Evolutionary conservation across 2,329 filamentous ascomycete genomes (phyloP).

Genomic region (Catunica adiposa): DNA sequence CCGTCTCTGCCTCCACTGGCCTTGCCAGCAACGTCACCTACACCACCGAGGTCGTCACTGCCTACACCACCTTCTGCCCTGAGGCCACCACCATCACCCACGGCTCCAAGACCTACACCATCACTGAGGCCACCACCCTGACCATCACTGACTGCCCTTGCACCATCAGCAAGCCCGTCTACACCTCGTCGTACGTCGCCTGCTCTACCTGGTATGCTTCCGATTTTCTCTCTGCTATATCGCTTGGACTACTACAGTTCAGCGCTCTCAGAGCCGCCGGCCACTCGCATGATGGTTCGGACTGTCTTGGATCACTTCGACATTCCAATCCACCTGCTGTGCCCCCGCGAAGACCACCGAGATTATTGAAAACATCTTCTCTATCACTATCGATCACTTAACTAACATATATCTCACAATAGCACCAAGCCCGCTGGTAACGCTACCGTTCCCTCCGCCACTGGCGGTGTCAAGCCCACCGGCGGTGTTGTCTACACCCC

Average conservation of each 20-base stretch:
- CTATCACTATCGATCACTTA: neutral
- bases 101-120: constrained; percentile 49
- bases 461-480: constrained; percentile 19
- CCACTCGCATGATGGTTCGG: neutral
- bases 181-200: constrained; percentile 33
- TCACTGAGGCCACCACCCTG: constrained; percentile 50
- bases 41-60: constrained; percentile 49
- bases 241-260: neutral
- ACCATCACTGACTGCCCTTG: constrained; percentile 59
- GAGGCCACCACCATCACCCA: constrained; percentile 46
- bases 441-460: constrained; percentile 10
- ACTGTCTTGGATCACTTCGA: neutral
- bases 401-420: neutral
- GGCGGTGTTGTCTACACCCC: constrained; percentile 16
- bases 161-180: constrained; percentile 45
- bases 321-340: neutral
- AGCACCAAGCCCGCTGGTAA: constrained; percentile 13
- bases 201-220: constrained; percentile 37
- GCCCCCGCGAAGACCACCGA: neutral
- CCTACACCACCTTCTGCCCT: constrained; percentile 58
- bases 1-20: constrained; percentile 23
- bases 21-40: constrained; percentile 31
- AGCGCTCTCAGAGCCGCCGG: neutral
- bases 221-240: neutral
- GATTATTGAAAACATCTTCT: neutral